Evolutionary conservation across 108 stramenopile species (phyloP).

Genomic region (Skeletonema menzelii): DNA sequence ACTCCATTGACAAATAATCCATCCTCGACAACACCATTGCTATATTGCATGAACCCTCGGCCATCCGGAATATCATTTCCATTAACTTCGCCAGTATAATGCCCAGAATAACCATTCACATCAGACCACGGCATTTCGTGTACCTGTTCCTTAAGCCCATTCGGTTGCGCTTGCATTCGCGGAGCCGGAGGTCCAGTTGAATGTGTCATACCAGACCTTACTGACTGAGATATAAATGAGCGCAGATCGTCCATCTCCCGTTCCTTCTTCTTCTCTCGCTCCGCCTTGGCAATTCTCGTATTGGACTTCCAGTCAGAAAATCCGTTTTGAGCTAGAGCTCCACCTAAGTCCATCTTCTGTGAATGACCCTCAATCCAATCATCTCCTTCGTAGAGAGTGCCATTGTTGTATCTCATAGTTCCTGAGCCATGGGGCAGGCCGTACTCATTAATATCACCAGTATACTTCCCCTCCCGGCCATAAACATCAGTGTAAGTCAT

Average conservation of each 20-base stretch:
- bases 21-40: conserved; percentile 43
- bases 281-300: conserved; percentile 5
- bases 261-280: conserved; percentile 20
- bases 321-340: conserved; percentile 5
- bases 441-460: conserved; percentile 56
- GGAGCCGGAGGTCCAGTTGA: neutral
- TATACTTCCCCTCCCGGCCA: conserved; percentile 56
- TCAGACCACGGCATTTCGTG: conserved; percentile 41
- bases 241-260: conserved; percentile 14
- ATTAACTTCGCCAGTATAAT: conserved; percentile 41
- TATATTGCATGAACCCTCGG: conserved; percentile 37
- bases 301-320: conserved; percentile 16
- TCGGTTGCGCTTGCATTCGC: neutral
- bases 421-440: conserved; percentile 63
- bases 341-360: conserved; percentile 6
- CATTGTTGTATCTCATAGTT: conserved; percentile 57
- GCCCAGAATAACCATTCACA: conserved; percentile 43
- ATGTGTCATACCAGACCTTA: neutral
- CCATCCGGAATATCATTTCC: conserved; percentile 27
- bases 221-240: neutral
- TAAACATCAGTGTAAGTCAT: conserved; percentile 54
- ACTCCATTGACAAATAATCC: conserved; percentile 42
- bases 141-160: conserved; percentile 9
- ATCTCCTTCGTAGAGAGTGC: conserved; percentile 43
- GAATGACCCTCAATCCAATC: conserved; percentile 47